Conservation (phyloP, 345 rosid genomes). For the Linum tenue region DNA sequence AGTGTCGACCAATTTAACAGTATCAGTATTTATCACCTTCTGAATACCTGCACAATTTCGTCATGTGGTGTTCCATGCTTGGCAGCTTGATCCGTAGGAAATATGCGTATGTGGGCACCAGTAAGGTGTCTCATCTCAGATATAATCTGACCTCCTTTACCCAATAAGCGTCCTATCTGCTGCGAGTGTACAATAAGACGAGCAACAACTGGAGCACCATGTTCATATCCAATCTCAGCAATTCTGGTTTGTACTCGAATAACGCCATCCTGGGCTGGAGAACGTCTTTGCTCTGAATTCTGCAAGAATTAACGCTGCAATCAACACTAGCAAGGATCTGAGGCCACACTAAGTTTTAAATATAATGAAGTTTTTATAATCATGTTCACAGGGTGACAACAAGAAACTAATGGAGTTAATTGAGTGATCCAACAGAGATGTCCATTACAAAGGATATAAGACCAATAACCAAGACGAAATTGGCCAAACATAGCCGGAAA, state of each 20-base stretch:
- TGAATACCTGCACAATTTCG: conserved; percentile 65
- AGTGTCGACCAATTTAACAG: too few relatives aligned
- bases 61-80: conserved; percentile 46
- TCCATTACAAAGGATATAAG: too few relatives aligned
- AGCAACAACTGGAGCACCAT: conserved; percentile 52
- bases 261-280: conserved; percentile 72
- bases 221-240: conserved; percentile 71
- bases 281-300: conserved; percentile 56
- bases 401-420: too few relatives aligned
- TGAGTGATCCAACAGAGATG: too few relatives aligned
- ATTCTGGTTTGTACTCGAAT: conserved; percentile 59
- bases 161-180: conserved; percentile 54
- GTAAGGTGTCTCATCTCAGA: conserved; percentile 72
- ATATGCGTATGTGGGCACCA: conserved; percentile 55
- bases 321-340: not conserved
- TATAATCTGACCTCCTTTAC: conserved; percentile 61
- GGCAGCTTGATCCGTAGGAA: conserved; percentile 50
- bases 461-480: too few relatives aligned
- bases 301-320: conserved; percentile 20
- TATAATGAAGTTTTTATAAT: not conserved
- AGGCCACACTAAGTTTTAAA: not conserved
- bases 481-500: too few relatives aligned
- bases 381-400: not conserved
- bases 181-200: conserved; percentile 62
- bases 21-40: not conserved